phyloP scores from a whole-genome alignment of 2,329 filamentous ascomycete species.

The Aspergillus ochraceus region DNA sequence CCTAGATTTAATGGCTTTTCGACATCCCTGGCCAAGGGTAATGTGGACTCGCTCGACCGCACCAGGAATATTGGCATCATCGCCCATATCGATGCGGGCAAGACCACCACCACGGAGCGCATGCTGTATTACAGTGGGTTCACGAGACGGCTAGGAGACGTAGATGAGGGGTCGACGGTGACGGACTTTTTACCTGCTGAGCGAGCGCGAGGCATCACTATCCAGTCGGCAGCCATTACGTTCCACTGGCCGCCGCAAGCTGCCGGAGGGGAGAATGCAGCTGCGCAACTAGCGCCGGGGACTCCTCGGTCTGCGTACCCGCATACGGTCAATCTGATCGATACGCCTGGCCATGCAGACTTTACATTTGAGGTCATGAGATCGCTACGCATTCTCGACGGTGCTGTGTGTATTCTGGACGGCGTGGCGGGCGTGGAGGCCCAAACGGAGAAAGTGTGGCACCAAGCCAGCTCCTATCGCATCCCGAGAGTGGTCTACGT shows the following conservation, averaged over 20 bases:
- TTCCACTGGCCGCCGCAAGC: constrained; percentile 78
- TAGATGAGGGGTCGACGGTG: constrained; percentile 94
- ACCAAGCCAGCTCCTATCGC: constrained; percentile 78
- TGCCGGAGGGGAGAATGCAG: constrained; percentile 16
- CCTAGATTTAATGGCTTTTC: constrained; percentile 27
- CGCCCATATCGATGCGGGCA: constrained; percentile 97
- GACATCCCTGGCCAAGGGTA: constrained; percentile 21
- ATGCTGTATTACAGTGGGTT: constrained; percentile 97
- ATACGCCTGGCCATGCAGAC: constrained; percentile 95
- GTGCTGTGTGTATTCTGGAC: constrained; percentile 89
- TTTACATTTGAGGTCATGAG: constrained; percentile 96
- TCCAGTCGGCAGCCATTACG: constrained; percentile 94
- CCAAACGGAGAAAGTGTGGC: constrained; percentile 96
- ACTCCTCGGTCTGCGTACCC: constrained; percentile 53
- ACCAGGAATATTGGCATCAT: constrained; percentile 98
- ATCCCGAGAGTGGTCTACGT: constrained; percentile 82
- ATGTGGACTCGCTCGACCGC: constrained; percentile 50
- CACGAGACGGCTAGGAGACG: constrained; percentile 85
- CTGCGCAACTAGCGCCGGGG: constrained; percentile 21
- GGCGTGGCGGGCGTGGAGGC: constrained; percentile 93
- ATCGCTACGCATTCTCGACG: constrained; percentile 83
- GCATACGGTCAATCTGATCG: constrained; percentile 85
- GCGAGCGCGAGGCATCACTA: constrained; percentile 89
- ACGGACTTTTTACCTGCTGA: constrained; percentile 96
- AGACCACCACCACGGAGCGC: constrained; percentile 97